These are phyloP conservation scores for Magnolia changhungtana DNA, from an alignment of 164 flowering plant genomes.

Conservation along the genomic window DNA sequence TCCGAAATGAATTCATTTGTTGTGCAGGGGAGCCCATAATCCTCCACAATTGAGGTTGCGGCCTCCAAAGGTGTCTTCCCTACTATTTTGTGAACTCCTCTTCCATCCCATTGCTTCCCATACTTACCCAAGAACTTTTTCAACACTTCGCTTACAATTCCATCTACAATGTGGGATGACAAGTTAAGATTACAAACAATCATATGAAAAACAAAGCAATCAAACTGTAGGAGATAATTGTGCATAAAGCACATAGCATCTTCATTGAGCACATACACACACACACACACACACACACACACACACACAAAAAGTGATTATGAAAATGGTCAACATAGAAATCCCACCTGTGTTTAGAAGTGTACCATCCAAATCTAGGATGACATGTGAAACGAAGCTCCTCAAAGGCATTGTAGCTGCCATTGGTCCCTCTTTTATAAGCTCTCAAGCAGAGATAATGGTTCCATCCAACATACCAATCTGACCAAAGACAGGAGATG, in stretches of 20 bases:
- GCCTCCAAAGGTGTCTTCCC: constrained; percentile 82
- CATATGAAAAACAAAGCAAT: not conserved
- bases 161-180: constrained; percentile 45
- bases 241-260: not conserved
- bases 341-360: constrained; percentile 78
- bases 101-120: constrained; percentile 87
- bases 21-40: constrained; percentile 73
- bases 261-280: not conserved
- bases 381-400: constrained; percentile 63
- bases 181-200: not conserved
- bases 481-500: constrained; percentile 2
- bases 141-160: constrained; percentile 59
- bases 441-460: not conserved
- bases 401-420: constrained; percentile 39
- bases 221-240: not conserved
- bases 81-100: constrained; percentile 44
- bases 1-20: constrained; percentile 60
- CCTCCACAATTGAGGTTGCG: constrained; percentile 66
- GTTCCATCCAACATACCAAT: constrained; percentile 1
- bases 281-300: not conserved
- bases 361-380: constrained; percentile 92
- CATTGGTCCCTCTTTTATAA: constrained; percentile 12
- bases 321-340: not conserved
- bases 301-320: not conserved
- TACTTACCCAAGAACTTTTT: constrained; percentile 54